phyloP scores from a whole-genome alignment of 768 basidiomycete genomes.

The Tricholoma matsutake region DNA sequence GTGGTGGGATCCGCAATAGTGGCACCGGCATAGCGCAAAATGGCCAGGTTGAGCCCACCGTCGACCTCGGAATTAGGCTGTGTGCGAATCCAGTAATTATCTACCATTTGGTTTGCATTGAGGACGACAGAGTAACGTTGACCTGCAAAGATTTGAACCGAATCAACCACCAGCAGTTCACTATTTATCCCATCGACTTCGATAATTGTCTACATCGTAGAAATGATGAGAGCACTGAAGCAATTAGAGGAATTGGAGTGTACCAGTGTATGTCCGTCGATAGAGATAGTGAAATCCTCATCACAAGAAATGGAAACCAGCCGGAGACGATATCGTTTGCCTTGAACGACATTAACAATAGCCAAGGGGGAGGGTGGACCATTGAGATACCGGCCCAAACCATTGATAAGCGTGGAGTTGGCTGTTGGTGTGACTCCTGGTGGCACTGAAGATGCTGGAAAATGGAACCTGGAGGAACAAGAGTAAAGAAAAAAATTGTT shows the following conservation, averaged over 20 bases:
- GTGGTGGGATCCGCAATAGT: slow-evolving; percentile 31
- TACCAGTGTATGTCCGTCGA: slow-evolving; percentile 39
- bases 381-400: slow-evolving; percentile 40
- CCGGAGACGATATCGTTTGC: slow-evolving; percentile 50
- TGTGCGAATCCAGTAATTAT: slow-evolving; percentile 38
- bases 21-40: slow-evolving; percentile 38
- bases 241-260: too few relatives aligned
- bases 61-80: slow-evolving; percentile 16
- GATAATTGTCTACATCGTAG: slow-evolving; percentile 27
- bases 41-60: slow-evolving; percentile 50
- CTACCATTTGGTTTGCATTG: slow-evolving; percentile 31
- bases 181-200: slow-evolving; percentile 34
- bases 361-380: slow-evolving; percentile 33
- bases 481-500: neutral
- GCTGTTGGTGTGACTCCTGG: slow-evolving; percentile 17
- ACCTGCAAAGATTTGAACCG: slow-evolving; percentile 35
- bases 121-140: slow-evolving; percentile 34
- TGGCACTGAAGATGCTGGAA: slow-evolving; percentile 20
- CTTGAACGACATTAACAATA: slow-evolving; percentile 37
- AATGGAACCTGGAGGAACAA: slow-evolving; percentile 33
- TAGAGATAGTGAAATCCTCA: slow-evolving; percentile 38
- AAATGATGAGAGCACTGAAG: neutral
- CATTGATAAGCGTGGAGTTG: slow-evolving; percentile 32
- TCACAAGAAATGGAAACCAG: slow-evolving; percentile 48
- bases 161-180: slow-evolving; percentile 31